These are phyloP conservation scores for Hibiscus tridactylites DNA, from an alignment of 345 rosid species.

Conservation along the genomic window DNA sequence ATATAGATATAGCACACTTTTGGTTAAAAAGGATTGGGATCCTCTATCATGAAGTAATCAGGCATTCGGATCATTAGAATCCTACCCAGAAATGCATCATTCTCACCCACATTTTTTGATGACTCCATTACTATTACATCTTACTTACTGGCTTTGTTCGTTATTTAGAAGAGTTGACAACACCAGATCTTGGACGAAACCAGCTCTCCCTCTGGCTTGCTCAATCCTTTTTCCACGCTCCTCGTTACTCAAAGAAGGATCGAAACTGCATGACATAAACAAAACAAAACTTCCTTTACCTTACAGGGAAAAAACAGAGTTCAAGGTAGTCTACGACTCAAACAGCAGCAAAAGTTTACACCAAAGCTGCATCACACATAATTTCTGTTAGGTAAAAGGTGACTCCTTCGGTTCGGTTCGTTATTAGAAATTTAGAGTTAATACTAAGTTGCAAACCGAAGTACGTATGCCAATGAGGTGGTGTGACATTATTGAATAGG, in stretches of 20 bases:
- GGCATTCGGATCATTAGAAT: background rate
- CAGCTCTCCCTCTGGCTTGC: slow-evolving; percentile 46
- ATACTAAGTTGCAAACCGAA: background rate
- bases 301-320: too few species aligned
- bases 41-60: slow-evolving; percentile 1
- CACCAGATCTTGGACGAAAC: slow-evolving; percentile 47
- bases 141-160: slow-evolving; percentile 14
- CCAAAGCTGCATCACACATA: background rate
- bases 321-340: too few species aligned
- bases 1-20: background rate
- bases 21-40: background rate
- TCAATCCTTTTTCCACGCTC: slow-evolving; percentile 48
- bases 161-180: slow-evolving; percentile 30
- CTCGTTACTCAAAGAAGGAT: slow-evolving; percentile 47
- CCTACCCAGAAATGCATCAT: slow-evolving; percentile 14
- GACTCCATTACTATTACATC: slow-evolving; percentile 20
- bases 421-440: too few species aligned
- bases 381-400: too few species aligned
- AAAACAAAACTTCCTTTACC: background rate
- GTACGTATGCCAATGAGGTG: background rate
- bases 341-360: too few species aligned
- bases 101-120: slow-evolving; percentile 4
- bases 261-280: slow-evolving; percentile 31
- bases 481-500: too few species aligned
- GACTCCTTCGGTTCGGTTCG: too few species aligned